Conservation (phyloP, 805 yeast species). For the Torulaspora microellipsoides region DNA sequence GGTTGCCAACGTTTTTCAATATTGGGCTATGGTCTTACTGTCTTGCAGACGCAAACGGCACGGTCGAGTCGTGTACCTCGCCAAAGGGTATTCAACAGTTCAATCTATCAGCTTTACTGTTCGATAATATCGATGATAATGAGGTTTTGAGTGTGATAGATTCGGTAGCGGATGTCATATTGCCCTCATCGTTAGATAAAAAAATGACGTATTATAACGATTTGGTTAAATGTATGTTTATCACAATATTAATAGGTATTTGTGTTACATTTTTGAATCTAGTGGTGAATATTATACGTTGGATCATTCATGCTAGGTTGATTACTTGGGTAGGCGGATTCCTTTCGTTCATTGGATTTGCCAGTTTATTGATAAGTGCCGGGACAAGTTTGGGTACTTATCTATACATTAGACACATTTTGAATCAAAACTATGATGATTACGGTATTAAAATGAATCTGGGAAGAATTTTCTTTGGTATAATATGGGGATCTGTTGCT, state of each 20-base stretch:
- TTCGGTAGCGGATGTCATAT: slow-evolving; percentile 33
- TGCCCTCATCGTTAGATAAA: slow-evolving; percentile 52
- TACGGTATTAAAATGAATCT: slow-evolving; percentile 56
- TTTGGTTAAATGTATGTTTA: slow-evolving; percentile 55
- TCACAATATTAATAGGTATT: slow-evolving; percentile 49
- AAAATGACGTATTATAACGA: slow-evolving; percentile 43
- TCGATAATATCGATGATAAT: slow-evolving; percentile 31
- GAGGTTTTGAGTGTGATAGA: slow-evolving; percentile 16
- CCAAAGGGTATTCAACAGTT: slow-evolving; percentile 31
- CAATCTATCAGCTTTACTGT: slow-evolving; percentile 21
- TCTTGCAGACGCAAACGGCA: slow-evolving; percentile 35
- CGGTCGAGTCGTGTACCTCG: slow-evolving; percentile 26
- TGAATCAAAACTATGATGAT: slow-evolving; percentile 44
- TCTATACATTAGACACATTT: slow-evolving; percentile 42
- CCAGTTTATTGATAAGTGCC: slow-evolving; percentile 41
- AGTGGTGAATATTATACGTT: slow-evolving; percentile 33
- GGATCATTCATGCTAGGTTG: slow-evolving; percentile 42
- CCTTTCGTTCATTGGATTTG: slow-evolving; percentile 39
- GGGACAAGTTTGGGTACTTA: slow-evolving; percentile 64
- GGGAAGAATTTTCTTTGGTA: slow-evolving; percentile 49
- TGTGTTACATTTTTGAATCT: slow-evolving; percentile 39
- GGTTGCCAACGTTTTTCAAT: slow-evolving; percentile 43
- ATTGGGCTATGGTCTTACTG: slow-evolving; percentile 68
- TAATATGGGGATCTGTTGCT: slow-evolving; percentile 60
- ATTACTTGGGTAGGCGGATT: slow-evolving; percentile 46